These are phyloP conservation scores for Moesziomyces aphidis DNA, from an alignment of 1,284 basidiomycete species.

Conservation along the genomic window DNA sequence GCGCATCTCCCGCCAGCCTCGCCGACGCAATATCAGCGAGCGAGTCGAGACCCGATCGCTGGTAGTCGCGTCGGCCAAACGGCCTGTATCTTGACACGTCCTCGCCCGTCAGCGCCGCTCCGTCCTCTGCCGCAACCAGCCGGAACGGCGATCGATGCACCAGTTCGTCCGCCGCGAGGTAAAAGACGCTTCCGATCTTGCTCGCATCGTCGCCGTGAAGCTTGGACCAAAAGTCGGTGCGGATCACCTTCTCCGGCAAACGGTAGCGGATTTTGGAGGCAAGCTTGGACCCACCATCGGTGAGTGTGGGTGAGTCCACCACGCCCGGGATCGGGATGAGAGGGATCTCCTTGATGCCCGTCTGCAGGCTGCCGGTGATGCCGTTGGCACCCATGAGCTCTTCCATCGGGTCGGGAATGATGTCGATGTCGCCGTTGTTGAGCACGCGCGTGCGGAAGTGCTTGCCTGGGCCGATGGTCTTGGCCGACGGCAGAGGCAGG, in stretches of 20 bases:
- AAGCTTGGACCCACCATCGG: constrained; percentile 69
- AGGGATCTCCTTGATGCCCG: constrained; percentile 69
- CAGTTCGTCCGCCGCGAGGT: constrained; percentile 37
- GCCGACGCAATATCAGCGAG: constrained; percentile 42
- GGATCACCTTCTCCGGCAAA: constrained; percentile 91
- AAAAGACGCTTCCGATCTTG: constrained; percentile 44
- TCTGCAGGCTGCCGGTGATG: constrained; percentile 19
- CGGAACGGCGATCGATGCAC: constrained; percentile 13
- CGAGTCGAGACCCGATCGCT: constrained; percentile 36
- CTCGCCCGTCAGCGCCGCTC: background rate
- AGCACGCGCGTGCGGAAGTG: constrained; percentile 74
- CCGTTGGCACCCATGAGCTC: constrained; percentile 59
- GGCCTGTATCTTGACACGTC: constrained; percentile 29
- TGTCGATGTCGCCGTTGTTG: constrained; percentile 91
- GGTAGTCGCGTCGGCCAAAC: constrained; percentile 35
- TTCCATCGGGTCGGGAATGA: constrained; percentile 75
- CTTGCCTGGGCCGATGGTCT: constrained; percentile 75
- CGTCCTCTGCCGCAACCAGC: constrained; percentile 22
- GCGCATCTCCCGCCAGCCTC: constrained; percentile 16
- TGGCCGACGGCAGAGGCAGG: constrained; percentile 38
- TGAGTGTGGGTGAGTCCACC: constrained; percentile 25
- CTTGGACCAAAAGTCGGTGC: constrained; percentile 89
- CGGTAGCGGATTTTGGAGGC: constrained; percentile 77
- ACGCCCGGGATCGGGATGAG: constrained; percentile 52
- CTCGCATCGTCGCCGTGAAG: constrained; percentile 24